Base-by-base conservation (phyloP, 1,284 basidiomycete genomes). In the Moniliella sp. region DNA sequence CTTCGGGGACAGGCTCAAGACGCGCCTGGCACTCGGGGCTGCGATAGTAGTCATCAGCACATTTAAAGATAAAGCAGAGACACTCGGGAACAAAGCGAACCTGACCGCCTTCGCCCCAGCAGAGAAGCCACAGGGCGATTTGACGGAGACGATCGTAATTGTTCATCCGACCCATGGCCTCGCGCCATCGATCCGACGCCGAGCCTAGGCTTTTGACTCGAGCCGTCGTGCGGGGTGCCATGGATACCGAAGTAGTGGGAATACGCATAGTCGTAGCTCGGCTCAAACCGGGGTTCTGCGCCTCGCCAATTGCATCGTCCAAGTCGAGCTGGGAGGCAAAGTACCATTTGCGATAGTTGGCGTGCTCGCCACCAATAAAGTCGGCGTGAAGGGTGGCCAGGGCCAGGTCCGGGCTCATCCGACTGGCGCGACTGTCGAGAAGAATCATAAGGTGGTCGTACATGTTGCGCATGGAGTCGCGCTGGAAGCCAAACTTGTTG, bases 51-150 rank as follows among this genome's bases (percentile, higher is more conserved):
- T 99, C 88, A 62, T 97, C 88, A 15, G 88, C 91, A 57, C 91
- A 97, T 67, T 99, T 94, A 78, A 97, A 97, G 64, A 97, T 91
- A 70, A 93, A 97, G 65, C 84, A 93, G 34, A 94, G 65, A 55
- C 82, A 88, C 62, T 99, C 88, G 15, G 91, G 88, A 25, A 83
- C 73, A 63, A 94, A 99, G n/a, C 91, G 78, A 31, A 97, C 82
- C 59, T 94, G 84, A 7, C 88, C 91, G 0, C 82, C 88, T 63
- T 99, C 91, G 43, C 91, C 88, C 88, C 91, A 99, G 49, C 82
- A 82, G 25, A 99, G 71, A 19, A 97, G 70, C 62, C 79, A 97
- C 3, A 99, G 72, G 1, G 91, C 91, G 45, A 99, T 76, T 64
- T 99, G 91, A 23, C 88, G 74, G 32, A 94, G 73, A 37, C 91